phyloP scores from a whole-genome alignment of 1,284 basidiomycete genomes.

The Bjerkandera adusta region DNA sequence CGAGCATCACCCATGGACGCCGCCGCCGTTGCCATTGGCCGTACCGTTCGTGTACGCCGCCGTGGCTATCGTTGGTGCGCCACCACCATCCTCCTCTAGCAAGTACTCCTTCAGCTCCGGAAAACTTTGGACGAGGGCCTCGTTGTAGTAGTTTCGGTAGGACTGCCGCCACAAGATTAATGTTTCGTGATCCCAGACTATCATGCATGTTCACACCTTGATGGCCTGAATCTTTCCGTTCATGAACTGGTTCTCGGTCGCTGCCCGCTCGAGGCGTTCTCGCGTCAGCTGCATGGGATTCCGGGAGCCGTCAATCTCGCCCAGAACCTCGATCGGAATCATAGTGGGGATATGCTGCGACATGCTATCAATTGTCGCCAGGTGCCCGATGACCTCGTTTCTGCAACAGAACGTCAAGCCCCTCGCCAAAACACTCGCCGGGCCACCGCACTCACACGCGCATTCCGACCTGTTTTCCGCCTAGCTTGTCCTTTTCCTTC shows the following conservation, averaged over 20 bases:
- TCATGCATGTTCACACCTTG: slow-evolving; percentile 44
- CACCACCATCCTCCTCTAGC: slow-evolving; percentile 9
- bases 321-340: slow-evolving; percentile 70
- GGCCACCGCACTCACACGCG: slow-evolving; percentile 56
- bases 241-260: slow-evolving; percentile 86
- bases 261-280: slow-evolving; percentile 73
- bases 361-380: slow-evolving; percentile 63
- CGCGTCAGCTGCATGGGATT: slow-evolving; percentile 80
- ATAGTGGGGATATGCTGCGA: slow-evolving; percentile 55
- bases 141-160: slow-evolving; percentile 54
- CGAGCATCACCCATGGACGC: slow-evolving; percentile 3
- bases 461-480: slow-evolving; percentile 66
- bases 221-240: slow-evolving; percentile 83
- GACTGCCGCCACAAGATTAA: slow-evolving; percentile 38
- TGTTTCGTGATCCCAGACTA: not conserved
- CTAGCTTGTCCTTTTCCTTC: slow-evolving; percentile 68
- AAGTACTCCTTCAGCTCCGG: slow-evolving; percentile 47
- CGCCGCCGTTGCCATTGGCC: slow-evolving; percentile 5
- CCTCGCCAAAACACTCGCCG: not conserved
- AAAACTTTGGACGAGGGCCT: slow-evolving; percentile 57
- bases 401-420: slow-evolving; percentile 31
- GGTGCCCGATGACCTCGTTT: slow-evolving; percentile 68
- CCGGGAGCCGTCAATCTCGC: slow-evolving; percentile 72
- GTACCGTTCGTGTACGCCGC: slow-evolving; percentile 6
- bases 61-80: not conserved